Percentiles rank a stretch among this genome's conserved stretches.
Conservation (phyloP, 1,139 yeast genomes). For the Arxiozyma slooffiae region DNA sequence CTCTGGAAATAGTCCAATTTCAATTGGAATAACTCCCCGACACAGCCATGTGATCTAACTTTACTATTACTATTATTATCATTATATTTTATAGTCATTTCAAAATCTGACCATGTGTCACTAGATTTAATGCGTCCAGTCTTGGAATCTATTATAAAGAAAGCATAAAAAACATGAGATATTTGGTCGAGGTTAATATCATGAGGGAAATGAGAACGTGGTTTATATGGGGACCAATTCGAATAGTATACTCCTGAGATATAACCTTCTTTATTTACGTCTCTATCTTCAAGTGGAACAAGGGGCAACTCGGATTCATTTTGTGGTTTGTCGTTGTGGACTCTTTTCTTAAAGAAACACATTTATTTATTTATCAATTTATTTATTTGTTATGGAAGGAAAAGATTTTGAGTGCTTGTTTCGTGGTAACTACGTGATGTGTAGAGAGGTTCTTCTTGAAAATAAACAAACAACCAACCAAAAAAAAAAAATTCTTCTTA, state of each 20-base stretch:
- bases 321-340: not conserved
- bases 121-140: conserved; percentile 47
- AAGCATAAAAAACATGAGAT: conserved; percentile 72
- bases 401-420: not conserved
- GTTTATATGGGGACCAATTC: conserved; percentile 67
- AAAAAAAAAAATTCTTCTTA: not conserved
- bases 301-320: not conserved
- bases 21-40: conserved; percentile 48
- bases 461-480: not conserved
- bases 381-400: not conserved
- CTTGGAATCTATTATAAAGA: conserved; percentile 46
- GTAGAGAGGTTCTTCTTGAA: not conserved
- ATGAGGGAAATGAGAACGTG: conserved; percentile 50
- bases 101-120: conserved; percentile 63
- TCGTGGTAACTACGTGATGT: not conserved
- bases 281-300: not conserved
- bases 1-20: conserved; percentile 30
- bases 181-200: conserved; percentile 49
- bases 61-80: not conserved
- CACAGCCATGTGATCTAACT: conserved; percentile 36
- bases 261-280: conserved; percentile 6
- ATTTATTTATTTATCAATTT: not conserved
- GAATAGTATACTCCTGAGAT: conserved; percentile 38
- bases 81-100: conserved; percentile 26
- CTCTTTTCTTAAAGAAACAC: conserved; percentile 1